Evolutionary conservation across 176 grass and related monocot species (phyloP).

Genomic region (Alloteropsis semialata): DNA sequence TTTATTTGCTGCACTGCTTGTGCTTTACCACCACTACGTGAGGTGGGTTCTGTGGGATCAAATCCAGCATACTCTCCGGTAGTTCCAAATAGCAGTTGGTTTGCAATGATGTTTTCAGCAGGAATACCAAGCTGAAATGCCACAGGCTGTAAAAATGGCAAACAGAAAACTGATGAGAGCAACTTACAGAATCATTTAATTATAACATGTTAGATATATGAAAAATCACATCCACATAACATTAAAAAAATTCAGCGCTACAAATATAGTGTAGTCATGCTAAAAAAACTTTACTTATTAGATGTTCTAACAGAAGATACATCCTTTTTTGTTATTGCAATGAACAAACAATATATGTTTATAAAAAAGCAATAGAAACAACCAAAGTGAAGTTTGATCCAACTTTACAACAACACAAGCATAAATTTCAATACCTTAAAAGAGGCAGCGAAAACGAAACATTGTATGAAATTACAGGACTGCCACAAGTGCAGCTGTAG

Average conservation of each 20-base stretch:
- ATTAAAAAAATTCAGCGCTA: background rate
- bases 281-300: background rate
- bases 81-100: constrained; percentile 73
- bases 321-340: background rate
- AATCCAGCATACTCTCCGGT: constrained; percentile 84
- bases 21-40: constrained; percentile 87
- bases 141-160: constrained; percentile 61
- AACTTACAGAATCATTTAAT: background rate
- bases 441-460: background rate
- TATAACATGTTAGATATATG: background rate
- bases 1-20: constrained; percentile 83
- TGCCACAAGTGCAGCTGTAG: background rate
- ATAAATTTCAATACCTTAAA: background rate
- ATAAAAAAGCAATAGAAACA: background rate
- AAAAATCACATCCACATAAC: background rate
- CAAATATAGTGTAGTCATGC: background rate
- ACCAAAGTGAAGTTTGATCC: background rate
- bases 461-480: background rate
- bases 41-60: constrained; percentile 84
- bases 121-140: constrained; percentile 77
- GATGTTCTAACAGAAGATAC: background rate
- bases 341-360: background rate
- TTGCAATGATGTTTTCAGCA: constrained; percentile 85
- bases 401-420: background rate
- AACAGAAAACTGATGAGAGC: constrained; percentile 3